Evolutionary conservation across 345 rosid species (phyloP), one percentile per base, ranked within the genome.

Genomic region (Clausena lansium): DNA sequence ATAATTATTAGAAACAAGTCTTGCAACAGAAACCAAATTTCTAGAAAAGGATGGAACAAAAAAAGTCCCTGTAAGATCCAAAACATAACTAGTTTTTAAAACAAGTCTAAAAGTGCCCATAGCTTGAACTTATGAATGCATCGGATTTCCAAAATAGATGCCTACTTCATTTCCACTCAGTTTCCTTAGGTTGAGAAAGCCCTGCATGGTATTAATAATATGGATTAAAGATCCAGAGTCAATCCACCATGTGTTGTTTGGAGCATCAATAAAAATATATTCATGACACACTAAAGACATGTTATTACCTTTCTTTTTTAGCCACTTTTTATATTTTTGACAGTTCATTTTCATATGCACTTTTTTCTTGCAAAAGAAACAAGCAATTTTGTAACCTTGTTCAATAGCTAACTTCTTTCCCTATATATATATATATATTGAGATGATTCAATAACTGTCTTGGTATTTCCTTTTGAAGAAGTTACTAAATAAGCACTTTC

Each of bases 181-280:
- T 28, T 67, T 68, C 58, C 19, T 77, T 9, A 41, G n/a, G 70
- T 33, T 77, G 20, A 15, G 2, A 13, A 50, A 50, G 17, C 55
- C 54, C 0, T 59, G 9, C 2, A 69, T 58, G 28, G 55, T 76
- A 54, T 76, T 66, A 6, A 9, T 1, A 54, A 27, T 45, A 14
- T 47, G 9, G 28, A 70, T 70, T n/a, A 35, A 39, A 52, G 63
- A 33, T 33, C 36, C 74, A 20, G 2, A 74, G 33, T 74, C 64
- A 79, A 79, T 67, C 70, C 70, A 74, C 55, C 54, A 68, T 35
- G 54, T 45, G 27, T 74, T 38, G 20, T 0, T 57, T 25, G 15
- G 60, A 55, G 24, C 10, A 25, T 73, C 3, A 32, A 70, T 10
- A 6, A 17, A 50, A 62, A 9, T 11, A 10, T 36, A 80, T 80